These are phyloP conservation scores for Paecilomyces sp. DNA, from an alignment of 2,329 filamentous ascomycete genomes.

Conservation along the genomic window DNA sequence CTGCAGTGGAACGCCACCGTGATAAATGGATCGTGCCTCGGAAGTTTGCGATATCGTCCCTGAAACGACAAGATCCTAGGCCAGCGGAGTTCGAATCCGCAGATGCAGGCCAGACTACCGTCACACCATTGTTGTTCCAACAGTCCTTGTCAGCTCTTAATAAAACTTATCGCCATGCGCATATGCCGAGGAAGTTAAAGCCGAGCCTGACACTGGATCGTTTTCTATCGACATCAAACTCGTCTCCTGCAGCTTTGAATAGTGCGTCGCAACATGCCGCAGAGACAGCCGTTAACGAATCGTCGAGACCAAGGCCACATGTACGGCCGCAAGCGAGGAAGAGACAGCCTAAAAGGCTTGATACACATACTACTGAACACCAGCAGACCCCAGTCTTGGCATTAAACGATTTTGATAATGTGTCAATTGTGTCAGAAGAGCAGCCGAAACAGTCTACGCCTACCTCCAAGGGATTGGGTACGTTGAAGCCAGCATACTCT, in stretches of 20 bases:
- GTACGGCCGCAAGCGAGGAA: constrained; percentile 16
- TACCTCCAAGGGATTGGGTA: constrained; percentile 37
- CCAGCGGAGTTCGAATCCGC: constrained; percentile 23
- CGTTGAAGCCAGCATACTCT: constrained; percentile 45
- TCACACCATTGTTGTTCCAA: constrained; percentile 19
- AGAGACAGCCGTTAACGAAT: neutral
- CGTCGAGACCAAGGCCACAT: neutral
- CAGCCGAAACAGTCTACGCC: constrained; percentile 2
- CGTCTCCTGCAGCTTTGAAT: constrained; percentile 1
- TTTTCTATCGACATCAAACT: constrained; percentile 21
- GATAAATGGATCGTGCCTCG: constrained; percentile 27
- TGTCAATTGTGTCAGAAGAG: constrained; percentile 1
- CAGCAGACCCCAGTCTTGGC: constrained; percentile 31
- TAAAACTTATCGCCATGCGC: constrained; percentile 17
- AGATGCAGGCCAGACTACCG: constrained; percentile 3
- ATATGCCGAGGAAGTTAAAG: constrained; percentile 8
- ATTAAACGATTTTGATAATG: constrained; percentile 11
- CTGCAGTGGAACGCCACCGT: constrained; percentile 12
- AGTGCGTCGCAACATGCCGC: neutral
- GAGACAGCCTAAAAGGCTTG: constrained; percentile 35
- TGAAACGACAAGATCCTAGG: constrained; percentile 25
- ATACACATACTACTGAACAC: constrained; percentile 39
- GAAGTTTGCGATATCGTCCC: constrained; percentile 27
- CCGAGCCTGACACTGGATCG: constrained; percentile 27
- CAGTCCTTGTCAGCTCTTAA: constrained; percentile 25